Evolutionary conservation across 768 basidiomycete species (phyloP).

Genomic region (Ramaria rubella): DNA sequence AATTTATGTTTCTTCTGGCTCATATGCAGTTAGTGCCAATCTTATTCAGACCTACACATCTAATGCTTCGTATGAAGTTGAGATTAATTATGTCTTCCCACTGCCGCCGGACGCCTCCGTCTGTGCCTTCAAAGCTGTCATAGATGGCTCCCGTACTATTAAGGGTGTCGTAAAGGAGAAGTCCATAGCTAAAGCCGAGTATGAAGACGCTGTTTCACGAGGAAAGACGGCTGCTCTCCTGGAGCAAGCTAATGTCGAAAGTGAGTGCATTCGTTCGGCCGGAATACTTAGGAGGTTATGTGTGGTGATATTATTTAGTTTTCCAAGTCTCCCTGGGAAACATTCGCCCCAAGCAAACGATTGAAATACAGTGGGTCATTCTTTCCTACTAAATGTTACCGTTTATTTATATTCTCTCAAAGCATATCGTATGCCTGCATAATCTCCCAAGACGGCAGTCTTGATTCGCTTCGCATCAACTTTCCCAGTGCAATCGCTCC

Average conservation of each 20-base stretch:
- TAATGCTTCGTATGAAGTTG: background rate
- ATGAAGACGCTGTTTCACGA: slow-evolving; percentile 33
- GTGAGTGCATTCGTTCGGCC: slow-evolving; percentile 27
- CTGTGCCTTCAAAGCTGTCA: slow-evolving; percentile 46
- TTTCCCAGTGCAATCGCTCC: slow-evolving; percentile 13
- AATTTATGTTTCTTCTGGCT: background rate
- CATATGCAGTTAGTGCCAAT: background rate
- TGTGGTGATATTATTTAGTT: too few relatives aligned
- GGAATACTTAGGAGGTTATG: background rate
- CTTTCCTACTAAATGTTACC: background rate
- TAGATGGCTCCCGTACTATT: slow-evolving; percentile 37
- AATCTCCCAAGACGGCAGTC: slow-evolving; percentile 7
- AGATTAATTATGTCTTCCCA: slow-evolving; percentile 47
- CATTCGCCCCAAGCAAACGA: slow-evolving; percentile 36
- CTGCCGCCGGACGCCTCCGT: slow-evolving; percentile 49
- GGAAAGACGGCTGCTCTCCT: slow-evolving; percentile 41
- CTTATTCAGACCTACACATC: slow-evolving; percentile 12
- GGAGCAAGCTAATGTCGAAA: slow-evolving; percentile 44
- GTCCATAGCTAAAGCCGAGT: slow-evolving; percentile 33
- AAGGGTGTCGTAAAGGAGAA: slow-evolving; percentile 45
- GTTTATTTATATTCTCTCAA: slow-evolving; percentile 22
- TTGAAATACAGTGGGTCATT: slow-evolving; percentile 38
- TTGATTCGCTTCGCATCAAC: slow-evolving; percentile 8
- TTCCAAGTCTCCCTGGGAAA: slow-evolving; percentile 55
- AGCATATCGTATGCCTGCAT: slow-evolving; percentile 28